phyloP scores from a whole-genome alignment of 2,329 filamentous ascomycete species.

The Alternaria alternata region DNA sequence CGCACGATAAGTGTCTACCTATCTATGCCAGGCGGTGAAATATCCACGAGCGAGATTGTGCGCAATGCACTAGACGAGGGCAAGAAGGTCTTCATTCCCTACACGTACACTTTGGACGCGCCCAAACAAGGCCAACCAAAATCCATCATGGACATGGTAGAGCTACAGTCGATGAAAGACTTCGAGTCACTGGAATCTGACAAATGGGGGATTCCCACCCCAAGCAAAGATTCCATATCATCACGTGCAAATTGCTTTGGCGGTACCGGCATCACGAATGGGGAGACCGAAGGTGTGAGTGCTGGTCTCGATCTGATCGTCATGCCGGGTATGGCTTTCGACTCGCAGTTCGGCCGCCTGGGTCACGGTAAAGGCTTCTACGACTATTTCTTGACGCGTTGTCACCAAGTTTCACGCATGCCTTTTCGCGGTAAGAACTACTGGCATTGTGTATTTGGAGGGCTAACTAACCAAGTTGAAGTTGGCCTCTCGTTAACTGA shows the following conservation, averaged over 20 bases:
- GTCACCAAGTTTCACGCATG: constrained; percentile 63
- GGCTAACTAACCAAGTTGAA: constrained; percentile 53
- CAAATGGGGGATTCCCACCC: constrained; percentile 93
- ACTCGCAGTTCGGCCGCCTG: constrained; percentile 75
- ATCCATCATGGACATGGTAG: constrained; percentile 96
- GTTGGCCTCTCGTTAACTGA: constrained; percentile 85
- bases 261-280: constrained; percentile 60
- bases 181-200: constrained; percentile 80
- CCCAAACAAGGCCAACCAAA: constrained; percentile 55
- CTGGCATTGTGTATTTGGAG: constrained; percentile 37
- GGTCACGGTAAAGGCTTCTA: constrained; percentile 98
- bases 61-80: constrained; percentile 77
- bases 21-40: constrained; percentile 88
- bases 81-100: constrained; percentile 92
- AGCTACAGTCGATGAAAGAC: constrained; percentile 74
- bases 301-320: constrained; percentile 81
- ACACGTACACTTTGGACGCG: constrained; percentile 71
- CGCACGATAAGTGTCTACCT: constrained; percentile 84
- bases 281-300: constrained; percentile 37
- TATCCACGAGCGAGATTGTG: constrained; percentile 84
- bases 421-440: constrained; percentile 66
- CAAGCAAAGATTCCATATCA: constrained; percentile 70
- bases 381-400: constrained; percentile 87
- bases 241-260: constrained; percentile 77
- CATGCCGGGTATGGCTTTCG: constrained; percentile 93